Conservation (phyloP, 371 early-diverging fungal genomes). For the Rhizopus microsporus region DNA sequence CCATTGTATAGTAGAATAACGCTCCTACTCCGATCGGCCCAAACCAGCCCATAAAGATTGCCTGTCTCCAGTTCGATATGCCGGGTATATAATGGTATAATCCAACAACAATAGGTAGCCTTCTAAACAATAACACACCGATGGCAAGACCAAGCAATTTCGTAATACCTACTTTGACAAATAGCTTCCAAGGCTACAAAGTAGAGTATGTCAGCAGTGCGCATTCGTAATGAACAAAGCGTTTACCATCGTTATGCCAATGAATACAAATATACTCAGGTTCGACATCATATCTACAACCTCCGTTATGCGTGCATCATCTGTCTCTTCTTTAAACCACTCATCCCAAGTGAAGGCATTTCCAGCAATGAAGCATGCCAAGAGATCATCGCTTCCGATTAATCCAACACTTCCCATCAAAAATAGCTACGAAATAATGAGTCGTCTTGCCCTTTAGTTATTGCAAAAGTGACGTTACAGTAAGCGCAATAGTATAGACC, state of each 20-base stretch:
- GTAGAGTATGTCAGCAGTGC: not conserved
- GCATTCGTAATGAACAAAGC: not conserved
- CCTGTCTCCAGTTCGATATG: conserved; percentile 70
- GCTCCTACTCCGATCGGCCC: conserved; percentile 92
- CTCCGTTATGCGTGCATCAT: conserved; percentile 82
- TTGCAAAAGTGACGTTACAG: conserved; percentile 44
- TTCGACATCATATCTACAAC: conserved; percentile 85
- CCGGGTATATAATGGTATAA: conserved; percentile 70
- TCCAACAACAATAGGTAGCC: conserved; percentile 73
- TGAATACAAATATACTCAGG: conserved; percentile 84
- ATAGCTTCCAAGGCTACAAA: conserved; percentile 65
- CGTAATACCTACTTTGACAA: conserved; percentile 52
- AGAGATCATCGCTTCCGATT: conserved; percentile 82
- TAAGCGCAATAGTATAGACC: conserved; percentile 81
- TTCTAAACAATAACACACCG: conserved; percentile 74
- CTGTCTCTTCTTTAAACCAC: conserved; percentile 84
- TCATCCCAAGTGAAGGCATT: conserved; percentile 86
- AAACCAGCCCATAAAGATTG: conserved; percentile 93
- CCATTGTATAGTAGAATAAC: conserved; percentile 69
- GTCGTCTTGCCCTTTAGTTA: too few relatives aligned
- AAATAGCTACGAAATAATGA: conserved; percentile 52
- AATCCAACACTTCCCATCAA: conserved; percentile 76
- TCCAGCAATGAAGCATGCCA: conserved; percentile 90
- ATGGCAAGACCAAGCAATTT: conserved; percentile 61
- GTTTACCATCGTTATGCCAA: conserved; percentile 75